A percentile compares a stretch with the other conserved stretches of the same genome.
These are phyloP conservation scores for Starmerella sirachaensis DNA, from an alignment of 805 yeast genomes.

Conservation along the genomic window DNA sequence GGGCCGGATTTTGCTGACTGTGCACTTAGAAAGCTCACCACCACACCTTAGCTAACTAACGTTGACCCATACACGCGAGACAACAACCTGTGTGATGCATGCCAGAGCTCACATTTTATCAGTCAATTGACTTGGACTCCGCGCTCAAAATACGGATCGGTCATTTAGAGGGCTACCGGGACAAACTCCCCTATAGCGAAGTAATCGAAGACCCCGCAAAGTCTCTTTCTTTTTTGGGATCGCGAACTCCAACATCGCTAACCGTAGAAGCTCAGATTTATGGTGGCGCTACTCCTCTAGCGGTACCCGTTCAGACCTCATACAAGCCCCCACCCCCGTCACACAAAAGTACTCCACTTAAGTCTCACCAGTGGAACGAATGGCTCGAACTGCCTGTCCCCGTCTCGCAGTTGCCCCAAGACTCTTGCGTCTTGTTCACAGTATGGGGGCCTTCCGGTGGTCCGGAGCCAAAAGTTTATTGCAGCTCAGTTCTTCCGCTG, in stretches of 20 bases:
- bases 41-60: too few relatives aligned
- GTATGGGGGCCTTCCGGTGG: slow-evolving; percentile 57
- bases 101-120: slow-evolving; percentile 45
- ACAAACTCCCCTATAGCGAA: slow-evolving; percentile 35
- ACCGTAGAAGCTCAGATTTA: slow-evolving; percentile 37
- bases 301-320: slow-evolving; percentile 39
- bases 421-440: slow-evolving; percentile 46
- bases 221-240: slow-evolving; percentile 26
- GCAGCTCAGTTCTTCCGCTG: slow-evolving; percentile 45
- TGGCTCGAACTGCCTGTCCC: slow-evolving; percentile 64
- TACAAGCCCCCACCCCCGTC: slow-evolving; percentile 33
- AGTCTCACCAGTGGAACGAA: slow-evolving; percentile 48
- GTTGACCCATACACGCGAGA: too few relatives aligned
- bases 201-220: slow-evolving; percentile 38
- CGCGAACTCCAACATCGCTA: slow-evolving; percentile 19
- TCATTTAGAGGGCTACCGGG: slow-evolving; percentile 36
- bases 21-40: too few relatives aligned
- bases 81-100: too few relatives aligned
- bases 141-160: slow-evolving; percentile 41
- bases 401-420: slow-evolving; percentile 57
- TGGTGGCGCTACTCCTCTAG: slow-evolving; percentile 36
- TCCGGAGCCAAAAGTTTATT: slow-evolving; percentile 39
- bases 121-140: slow-evolving; percentile 42
- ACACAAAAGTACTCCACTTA: slow-evolving; percentile 8
- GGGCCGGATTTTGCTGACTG: too few relatives aligned